Conservation (phyloP, 208 protist species). For the Trypanosoma melophagium region DNA sequence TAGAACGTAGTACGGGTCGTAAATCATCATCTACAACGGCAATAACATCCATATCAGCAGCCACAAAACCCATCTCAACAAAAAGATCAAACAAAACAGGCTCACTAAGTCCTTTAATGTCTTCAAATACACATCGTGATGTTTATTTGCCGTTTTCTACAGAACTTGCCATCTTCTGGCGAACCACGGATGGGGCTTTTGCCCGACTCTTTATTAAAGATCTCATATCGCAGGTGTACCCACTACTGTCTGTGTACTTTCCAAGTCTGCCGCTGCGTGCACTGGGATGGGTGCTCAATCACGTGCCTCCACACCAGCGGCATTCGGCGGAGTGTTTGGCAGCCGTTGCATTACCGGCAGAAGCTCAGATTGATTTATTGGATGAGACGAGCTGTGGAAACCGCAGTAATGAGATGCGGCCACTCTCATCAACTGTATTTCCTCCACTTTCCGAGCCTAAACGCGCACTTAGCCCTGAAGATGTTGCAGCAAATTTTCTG, state of each 20-base stretch:
- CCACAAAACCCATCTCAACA: no score
- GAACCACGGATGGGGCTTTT: conserved; percentile 2
- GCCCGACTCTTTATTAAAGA: conserved; percentile 17
- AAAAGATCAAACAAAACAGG: background rate
- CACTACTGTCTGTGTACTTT: conserved; percentile 24
- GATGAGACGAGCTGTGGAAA: conserved; percentile 2
- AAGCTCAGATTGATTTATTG: background rate
- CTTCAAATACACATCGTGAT: background rate
- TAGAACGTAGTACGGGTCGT: background rate
- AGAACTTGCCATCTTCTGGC: conserved; percentile 31
- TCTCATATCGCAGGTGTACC: conserved; percentile 35
- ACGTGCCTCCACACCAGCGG: conserved; percentile 32
- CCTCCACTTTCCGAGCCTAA: background rate
- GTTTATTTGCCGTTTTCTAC: conserved; percentile 18
- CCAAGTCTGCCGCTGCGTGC: conserved; percentile 10
- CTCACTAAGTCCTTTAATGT: background rate
- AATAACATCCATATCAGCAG: no score
- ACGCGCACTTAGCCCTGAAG: background rate
- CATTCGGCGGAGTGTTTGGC: conserved; percentile 17
- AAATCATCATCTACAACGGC: background rate
- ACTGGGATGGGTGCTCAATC: conserved; percentile 25
- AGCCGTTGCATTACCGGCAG: conserved; percentile 9
- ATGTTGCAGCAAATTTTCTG: conserved; percentile 10
- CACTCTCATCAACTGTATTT: background rate
- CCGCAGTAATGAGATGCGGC: background rate